Evolutionary conservation across 108 stramenopile genomes (phyloP), one percentile per base, ranked within the genome.

Genomic region (Stephanodiscus triporus): DNA sequence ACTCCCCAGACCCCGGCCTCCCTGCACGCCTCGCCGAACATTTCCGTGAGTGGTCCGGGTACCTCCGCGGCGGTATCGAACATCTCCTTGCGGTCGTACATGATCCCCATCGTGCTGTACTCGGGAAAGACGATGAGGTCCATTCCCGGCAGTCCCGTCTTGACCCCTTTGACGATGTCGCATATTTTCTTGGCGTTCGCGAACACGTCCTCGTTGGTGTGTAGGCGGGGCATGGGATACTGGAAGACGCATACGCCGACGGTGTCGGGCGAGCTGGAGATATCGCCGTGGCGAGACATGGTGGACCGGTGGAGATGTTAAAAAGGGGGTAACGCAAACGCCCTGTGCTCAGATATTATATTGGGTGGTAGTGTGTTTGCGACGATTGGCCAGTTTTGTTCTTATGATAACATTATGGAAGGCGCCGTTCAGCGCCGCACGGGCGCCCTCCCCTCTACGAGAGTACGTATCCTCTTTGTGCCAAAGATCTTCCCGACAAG

Each of bases 1-100:
- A 92, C 91, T 26, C 91, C 91, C 91, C 91, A 91, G 11, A 84
- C 85, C 19, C 84, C 84, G 9, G 87, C 88, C 34, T 92, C 87
- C 29, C 68, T 76, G 65, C 91, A 92, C 0, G 87, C 86, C 36
- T 73, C 86, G 22, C 84, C 85, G 67, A 81, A 82, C 80, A 78
- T 77, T 6, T 82, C 77, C 9, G 91, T 92, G 60, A 89, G 38
- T 0, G 87, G 87, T 38, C 91, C 91, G 1, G 91, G 91, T 61
- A 92, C 86, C 6, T 56, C 43, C 66, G 85, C 85, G 1, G 91
- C 91, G 4, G 91, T 92, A 68, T 89, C 91, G 66, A 92, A 92
- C 91, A 92, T 92, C 80, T 92, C 91, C 53, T 89, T 71, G 6
- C 84, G 73, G 69, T 92, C 91, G 62, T 92, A 92, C 91, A 92